Conservation (phyloP, 345 rosid species). For the Mangifera indica region DNA sequence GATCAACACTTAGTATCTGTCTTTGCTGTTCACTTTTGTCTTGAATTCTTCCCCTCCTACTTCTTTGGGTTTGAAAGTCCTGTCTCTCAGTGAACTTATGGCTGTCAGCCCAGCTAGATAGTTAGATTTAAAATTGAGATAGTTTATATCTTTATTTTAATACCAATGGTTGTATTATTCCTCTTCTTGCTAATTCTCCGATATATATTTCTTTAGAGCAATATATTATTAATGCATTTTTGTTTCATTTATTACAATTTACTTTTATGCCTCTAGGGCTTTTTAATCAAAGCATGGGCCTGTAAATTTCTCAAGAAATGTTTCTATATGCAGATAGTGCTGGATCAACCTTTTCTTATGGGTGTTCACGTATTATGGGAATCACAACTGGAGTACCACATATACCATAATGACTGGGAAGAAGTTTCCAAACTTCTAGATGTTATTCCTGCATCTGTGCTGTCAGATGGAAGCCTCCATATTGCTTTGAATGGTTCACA, state of each 20-base stretch:
- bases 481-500: constrained; percentile 64
- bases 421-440: constrained; percentile 81
- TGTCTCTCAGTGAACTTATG: neutral
- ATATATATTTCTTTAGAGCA: neutral
- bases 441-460: constrained; percentile 61
- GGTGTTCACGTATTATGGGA: constrained; percentile 96
- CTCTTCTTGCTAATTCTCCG: neutral
- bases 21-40: neutral
- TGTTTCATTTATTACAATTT: neutral
- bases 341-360: constrained; percentile 93
- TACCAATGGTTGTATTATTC: neutral
- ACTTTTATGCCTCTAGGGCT: neutral
- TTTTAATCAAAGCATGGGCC: neutral
- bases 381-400: constrained; percentile 83
- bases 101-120: neutral
- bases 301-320: constrained; percentile 5
- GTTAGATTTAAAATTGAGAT: neutral
- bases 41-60: neutral
- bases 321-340: constrained; percentile 63
- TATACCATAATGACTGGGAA: constrained; percentile 89
- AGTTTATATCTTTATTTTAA: neutral
- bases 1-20: neutral
- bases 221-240: neutral
- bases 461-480: constrained; percentile 74
- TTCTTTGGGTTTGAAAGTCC: neutral